Percentiles rank a stretch among this genome's conserved stretches.
Conservation (phyloP, 768 basidiomycete species). For the Leucosporidium creatinivorum region DNA sequence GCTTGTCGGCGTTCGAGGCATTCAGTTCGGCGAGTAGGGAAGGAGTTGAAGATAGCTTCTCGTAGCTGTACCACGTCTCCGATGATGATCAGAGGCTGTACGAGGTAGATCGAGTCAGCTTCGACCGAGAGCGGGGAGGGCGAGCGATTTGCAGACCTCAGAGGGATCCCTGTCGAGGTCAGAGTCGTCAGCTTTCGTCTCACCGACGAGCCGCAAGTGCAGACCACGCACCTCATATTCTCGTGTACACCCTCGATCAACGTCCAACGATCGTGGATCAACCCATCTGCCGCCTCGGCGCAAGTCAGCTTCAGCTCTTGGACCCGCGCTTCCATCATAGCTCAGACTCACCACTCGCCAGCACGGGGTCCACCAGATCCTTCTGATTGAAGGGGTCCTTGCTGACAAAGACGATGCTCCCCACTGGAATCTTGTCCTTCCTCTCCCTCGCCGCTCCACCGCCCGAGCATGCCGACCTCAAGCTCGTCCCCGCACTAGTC, state of each 20-base stretch:
- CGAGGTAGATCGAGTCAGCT: background rate
- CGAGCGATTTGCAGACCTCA: background rate
- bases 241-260: slow-evolving; percentile 2
- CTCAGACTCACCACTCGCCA: slow-evolving; percentile 20
- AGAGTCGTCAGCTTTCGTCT: no score
- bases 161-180: background rate
- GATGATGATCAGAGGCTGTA: slow-evolving; percentile 11
- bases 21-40: slow-evolving; percentile 11
- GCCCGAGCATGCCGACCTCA: background rate
- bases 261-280: slow-evolving; percentile 29
- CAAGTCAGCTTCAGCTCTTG: background rate
- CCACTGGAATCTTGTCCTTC: slow-evolving; percentile 4
- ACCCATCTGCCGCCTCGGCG: slow-evolving; percentile 13
- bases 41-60: slow-evolving; percentile 20
- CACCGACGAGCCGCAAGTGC: no score
- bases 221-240: background rate
- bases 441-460: slow-evolving; percentile 1
- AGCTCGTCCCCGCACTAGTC: background rate
- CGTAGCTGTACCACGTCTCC: slow-evolving; percentile 32
- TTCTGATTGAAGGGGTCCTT: slow-evolving; percentile 13
- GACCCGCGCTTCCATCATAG: no score
- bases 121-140: background rate
- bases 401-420: slow-evolving; percentile 10
- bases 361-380: slow-evolving; percentile 24
- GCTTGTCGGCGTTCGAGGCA: slow-evolving; percentile 4